Percentiles rank a stretch among this genome's conserved stretches.
phyloP scores from a whole-genome alignment of 2,329 filamentous ascomycete genomes.

The Alternaria ventricosa region DNA sequence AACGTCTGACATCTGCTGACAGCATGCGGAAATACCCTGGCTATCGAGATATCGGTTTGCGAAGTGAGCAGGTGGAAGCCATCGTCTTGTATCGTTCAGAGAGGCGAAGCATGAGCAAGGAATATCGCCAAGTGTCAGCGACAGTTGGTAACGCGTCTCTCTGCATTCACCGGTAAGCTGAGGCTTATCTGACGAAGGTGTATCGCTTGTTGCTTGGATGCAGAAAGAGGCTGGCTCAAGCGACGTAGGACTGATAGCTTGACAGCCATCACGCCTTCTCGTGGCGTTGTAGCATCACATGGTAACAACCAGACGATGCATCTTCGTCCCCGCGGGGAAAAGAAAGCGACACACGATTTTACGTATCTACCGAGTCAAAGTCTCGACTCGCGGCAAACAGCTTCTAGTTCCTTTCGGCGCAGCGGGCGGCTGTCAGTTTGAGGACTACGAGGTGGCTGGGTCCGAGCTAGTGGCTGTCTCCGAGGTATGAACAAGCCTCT shows the following conservation, averaged over 20 bases:
- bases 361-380: conserved; percentile 13
- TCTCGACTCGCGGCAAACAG: background rate
- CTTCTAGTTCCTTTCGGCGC: background rate
- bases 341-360: conserved; percentile 8
- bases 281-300: conserved; percentile 20
- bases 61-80: background rate
- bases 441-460: background rate
- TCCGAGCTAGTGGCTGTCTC: conserved; percentile 11
- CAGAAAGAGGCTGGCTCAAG: conserved; percentile 10
- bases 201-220: conserved; percentile 8
- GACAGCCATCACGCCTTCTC: conserved; percentile 16
- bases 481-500: conserved; percentile 36
- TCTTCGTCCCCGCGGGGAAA: background rate
- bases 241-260: conserved; percentile 9
- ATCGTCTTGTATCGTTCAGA: background rate
- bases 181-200: conserved; percentile 16
- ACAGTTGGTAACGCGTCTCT: conserved; percentile 16
- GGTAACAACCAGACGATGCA: background rate
- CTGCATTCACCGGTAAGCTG: conserved; percentile 8
- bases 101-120: conserved; percentile 2
- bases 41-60: background rate
- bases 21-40: background rate
- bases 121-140: conserved; percentile 15
- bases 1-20: background rate
- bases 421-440: background rate